Evolutionary conservation across 257 asterid species (phyloP).

Genomic region (Jacaranda mimosifolia): DNA sequence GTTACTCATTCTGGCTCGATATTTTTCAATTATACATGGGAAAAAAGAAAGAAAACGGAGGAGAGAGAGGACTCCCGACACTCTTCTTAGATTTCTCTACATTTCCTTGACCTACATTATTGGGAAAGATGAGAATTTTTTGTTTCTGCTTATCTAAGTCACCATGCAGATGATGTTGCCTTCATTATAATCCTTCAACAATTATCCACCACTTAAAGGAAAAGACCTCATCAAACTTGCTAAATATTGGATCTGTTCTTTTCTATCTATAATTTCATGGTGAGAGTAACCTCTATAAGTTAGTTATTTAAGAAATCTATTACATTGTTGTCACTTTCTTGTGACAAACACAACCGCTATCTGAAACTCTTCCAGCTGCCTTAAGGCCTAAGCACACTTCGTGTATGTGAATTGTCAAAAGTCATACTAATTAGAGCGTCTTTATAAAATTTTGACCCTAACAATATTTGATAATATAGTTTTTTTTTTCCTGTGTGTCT

Average conservation of each 20-base stretch:
- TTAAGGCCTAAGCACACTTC: neutral
- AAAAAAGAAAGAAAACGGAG: neutral
- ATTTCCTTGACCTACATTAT: no score
- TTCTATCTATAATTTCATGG: neutral
- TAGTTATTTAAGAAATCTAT: neutral
- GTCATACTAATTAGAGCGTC: neutral
- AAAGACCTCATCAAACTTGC: neutral
- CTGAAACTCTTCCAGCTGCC: neutral
- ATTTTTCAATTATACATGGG: neutral
- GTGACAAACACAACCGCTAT: neutral
- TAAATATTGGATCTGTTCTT: neutral
- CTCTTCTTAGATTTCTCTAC: neutral
- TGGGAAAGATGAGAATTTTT: no score
- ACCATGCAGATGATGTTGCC: neutral
- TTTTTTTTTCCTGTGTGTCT: neutral
- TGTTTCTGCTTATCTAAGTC: neutral
- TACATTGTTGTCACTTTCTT: slow-evolving; percentile 15
- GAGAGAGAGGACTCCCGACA: neutral
- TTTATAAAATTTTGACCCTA: neutral
- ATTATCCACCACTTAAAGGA: no score
- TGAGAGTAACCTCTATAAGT: neutral
- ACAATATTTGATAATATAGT: neutral
- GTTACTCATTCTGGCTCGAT: neutral
- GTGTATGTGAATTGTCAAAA: neutral
- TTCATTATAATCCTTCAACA: neutral